Conservation (phyloP, 352 stramenopile genomes). For the Thalassiosira hispida region DNA sequence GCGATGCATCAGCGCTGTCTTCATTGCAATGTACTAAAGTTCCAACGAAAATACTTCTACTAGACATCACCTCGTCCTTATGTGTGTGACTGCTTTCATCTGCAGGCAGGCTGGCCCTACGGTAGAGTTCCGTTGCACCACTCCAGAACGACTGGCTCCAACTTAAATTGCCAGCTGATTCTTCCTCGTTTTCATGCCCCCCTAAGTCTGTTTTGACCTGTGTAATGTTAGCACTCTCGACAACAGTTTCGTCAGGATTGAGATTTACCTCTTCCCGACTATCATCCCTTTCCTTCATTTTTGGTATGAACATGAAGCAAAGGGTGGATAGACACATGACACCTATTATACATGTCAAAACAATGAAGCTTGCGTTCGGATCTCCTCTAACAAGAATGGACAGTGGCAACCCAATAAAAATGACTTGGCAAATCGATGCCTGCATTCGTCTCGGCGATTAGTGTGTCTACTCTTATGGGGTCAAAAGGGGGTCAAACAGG, state of each 20-base stretch:
- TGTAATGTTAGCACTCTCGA: background rate
- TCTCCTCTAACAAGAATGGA: background rate
- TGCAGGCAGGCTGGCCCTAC: no score
- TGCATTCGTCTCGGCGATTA: no score
- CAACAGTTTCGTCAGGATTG: background rate
- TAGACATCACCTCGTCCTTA: background rate
- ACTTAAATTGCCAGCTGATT: background rate
- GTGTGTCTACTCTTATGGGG: no score
- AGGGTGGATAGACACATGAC: background rate
- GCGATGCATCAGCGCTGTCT: background rate
- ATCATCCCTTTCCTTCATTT: background rate
- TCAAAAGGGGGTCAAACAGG: no score
- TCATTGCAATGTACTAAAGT: background rate
- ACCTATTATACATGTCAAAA: background rate
- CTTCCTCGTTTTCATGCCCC: background rate
- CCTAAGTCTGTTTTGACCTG: background rate
- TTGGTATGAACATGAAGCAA: background rate
- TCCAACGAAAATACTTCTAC: background rate
- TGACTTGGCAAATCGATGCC: no score
- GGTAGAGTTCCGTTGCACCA: background rate
- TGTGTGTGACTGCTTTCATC: background rate
- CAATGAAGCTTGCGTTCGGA: background rate
- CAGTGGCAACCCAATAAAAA: background rate
- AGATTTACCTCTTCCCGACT: background rate
- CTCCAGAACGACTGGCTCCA: background rate